A percentile compares a stretch with the other conserved stretches of the same genome.
Evolutionary conservation across 805 yeast genomes (phyloP).

Genomic region (Pichia kluyveri): DNA sequence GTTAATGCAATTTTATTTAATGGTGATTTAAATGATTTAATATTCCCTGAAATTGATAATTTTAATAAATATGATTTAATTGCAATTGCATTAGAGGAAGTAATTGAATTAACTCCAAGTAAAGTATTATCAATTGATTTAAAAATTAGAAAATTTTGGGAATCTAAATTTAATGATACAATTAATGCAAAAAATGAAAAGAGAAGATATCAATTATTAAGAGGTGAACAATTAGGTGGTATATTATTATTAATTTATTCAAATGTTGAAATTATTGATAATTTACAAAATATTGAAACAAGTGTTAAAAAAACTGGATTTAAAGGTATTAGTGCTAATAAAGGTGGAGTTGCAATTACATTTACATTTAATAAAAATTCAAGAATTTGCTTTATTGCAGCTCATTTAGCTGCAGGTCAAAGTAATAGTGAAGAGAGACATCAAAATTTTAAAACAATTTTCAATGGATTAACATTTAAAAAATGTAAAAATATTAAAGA

Average conservation of each 20-base stretch:
- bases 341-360: conserved; percentile 52
- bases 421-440: conserved; percentile 76
- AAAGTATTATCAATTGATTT: conserved; percentile 76
- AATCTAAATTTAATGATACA: conserved; percentile 42
- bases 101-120: conserved; percentile 75
- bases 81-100: conserved; percentile 82
- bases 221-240: conserved; percentile 85
- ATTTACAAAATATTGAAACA: conserved; percentile 56
- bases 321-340: conserved; percentile 74
- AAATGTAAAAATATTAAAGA: conserved; percentile 52
- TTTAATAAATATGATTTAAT: conserved; percentile 53
- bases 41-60: conserved; percentile 34
- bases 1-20: conserved; percentile 42
- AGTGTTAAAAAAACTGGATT: conserved; percentile 84
- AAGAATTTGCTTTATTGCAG: conserved; percentile 66
- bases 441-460: conserved; percentile 73
- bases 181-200: conserved; percentile 32
- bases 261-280: conserved; percentile 39
- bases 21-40: conserved; percentile 34
- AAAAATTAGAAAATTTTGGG: conserved; percentile 54
- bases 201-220: conserved; percentile 36
- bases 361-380: conserved; percentile 45
- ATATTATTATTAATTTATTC: conserved; percentile 63
- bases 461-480: conserved; percentile 59
- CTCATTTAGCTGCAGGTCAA: conserved; percentile 93